Base-by-base conservation (phyloP, 257 asterid species). In the Buddleja alternifolia region DNA sequence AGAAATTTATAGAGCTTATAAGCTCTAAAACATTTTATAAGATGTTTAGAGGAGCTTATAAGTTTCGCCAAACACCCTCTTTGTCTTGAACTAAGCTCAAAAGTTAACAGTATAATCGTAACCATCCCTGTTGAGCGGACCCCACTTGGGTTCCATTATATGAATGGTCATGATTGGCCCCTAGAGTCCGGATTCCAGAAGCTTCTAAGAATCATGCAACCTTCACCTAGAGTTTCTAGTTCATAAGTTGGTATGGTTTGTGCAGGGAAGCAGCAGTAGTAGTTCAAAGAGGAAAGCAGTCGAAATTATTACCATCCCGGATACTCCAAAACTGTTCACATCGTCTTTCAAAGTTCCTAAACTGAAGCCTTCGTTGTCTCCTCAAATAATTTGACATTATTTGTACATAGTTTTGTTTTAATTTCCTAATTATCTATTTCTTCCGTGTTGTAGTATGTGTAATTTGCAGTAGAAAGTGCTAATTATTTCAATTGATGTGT, bases 331-430 rank as follows among this genome's bases (percentile, higher is more conserved):
- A 57, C 70, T 93, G 60, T 93, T 93, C 85, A 81, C 81, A 0
- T 90, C 96, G 45, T 37, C 95, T 2, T 93, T 88, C 77, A 85
- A 75, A 75, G 86, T 86, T 70, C 98, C 97, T 23, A 93, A 88
- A 68, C 65, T 90, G 77, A 93, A 84, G 88, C 11, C n/a, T 29
- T 46, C 78, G 7, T 53, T 81, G 4, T 72, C 88, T 54, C 76
- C 84, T 4, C 52, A 19, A 53, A 62, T 74, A 64, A 75, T 15
- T 29, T 80, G 78, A 79, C 36, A 45, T 47, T 37, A 47, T 12
- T 47, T 47, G 69, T 62, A 12, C 10, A 70, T 55, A 46, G 14
- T 32, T 40, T 19, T 29, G 25, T 25, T 10, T 21, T 25, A 45
- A 20, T 15, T 3, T 9, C 66, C 51, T 75, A 36, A 21, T 79